phyloP scores from a whole-genome alignment of 1,284 basidiomycete genomes.

The Cutaneotrichosporon sp. region DNA sequence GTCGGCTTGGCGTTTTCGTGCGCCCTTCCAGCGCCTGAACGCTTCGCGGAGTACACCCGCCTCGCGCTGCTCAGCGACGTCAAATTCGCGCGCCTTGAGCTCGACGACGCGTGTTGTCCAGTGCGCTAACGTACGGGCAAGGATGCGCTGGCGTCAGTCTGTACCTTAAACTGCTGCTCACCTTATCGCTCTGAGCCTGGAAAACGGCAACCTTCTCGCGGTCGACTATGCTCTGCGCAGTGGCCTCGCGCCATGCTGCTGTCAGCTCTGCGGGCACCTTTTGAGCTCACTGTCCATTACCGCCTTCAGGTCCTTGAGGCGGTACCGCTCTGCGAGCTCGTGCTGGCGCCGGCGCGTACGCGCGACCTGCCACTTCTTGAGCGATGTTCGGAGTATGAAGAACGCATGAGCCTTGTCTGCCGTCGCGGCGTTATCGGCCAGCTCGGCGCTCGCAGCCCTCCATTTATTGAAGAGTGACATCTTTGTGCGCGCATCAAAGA shows the following conservation, averaged over 20 bases:
- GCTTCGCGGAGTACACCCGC: conserved; percentile 12
- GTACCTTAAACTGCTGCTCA: neutral
- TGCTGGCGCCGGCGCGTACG: conserved; percentile 16
- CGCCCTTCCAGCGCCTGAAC: conserved; percentile 20
- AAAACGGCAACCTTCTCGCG: conserved; percentile 12
- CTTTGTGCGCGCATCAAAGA: conserved; percentile 18
- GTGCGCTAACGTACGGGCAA: conserved; percentile 15
- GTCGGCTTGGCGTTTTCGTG: conserved; percentile 11
- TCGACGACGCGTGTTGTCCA: conserved; percentile 39
- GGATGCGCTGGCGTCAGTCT: conserved; percentile 7
- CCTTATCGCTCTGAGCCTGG: conserved; percentile 17
- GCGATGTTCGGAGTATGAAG: conserved; percentile 29
- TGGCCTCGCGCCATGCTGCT: conserved; percentile 12
- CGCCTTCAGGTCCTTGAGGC: neutral
- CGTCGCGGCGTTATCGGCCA: conserved; percentile 16
- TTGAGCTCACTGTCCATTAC: neutral
- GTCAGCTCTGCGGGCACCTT: conserved; percentile 1
- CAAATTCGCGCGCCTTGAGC: conserved; percentile 39
- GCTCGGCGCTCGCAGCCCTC: conserved; percentile 15
- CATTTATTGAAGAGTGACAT: conserved; percentile 22
- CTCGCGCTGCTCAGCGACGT: conserved; percentile 27
- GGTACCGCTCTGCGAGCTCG: conserved; percentile 14
- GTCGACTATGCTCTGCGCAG: conserved; percentile 14
- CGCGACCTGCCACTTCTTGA: conserved; percentile 27
- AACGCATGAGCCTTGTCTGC: conserved; percentile 39